These are phyloP conservation scores for Nicotiana paniculata DNA, from an alignment of 257 asterid genomes.

Conservation along the genomic window DNA sequence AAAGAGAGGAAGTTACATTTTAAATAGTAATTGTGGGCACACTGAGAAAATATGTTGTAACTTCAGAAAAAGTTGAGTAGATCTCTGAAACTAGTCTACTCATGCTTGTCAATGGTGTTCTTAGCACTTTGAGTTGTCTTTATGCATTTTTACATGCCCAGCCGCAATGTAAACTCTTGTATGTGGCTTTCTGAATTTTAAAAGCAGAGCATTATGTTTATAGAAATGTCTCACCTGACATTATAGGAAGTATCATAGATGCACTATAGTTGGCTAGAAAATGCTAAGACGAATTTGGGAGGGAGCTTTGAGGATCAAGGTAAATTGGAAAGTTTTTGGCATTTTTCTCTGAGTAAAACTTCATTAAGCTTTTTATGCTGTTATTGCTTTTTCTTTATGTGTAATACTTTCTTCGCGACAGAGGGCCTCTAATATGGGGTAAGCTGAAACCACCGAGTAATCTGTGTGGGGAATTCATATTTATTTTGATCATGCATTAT, in stretches of 20 bases:
- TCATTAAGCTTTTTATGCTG: no score
- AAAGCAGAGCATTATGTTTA: background rate
- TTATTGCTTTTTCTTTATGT: no score
- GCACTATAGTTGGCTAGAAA: background rate
- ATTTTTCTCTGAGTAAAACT: no score
- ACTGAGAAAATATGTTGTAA: background rate
- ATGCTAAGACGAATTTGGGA: background rate
- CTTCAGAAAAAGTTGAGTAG: background rate
- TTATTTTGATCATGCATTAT: background rate
- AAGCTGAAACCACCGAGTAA: background rate
- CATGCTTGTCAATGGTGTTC: background rate
- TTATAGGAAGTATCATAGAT: background rate
- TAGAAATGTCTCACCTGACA: background rate
- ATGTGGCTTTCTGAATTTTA: background rate
- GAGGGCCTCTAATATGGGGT: background rate
- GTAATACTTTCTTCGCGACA: background rate
- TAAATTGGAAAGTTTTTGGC: no score
- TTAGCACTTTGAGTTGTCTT: background rate
- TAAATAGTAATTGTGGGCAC: background rate
- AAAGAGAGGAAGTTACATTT: background rate
- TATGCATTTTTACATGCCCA: background rate
- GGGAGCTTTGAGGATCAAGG: background rate
- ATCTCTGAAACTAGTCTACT: background rate
- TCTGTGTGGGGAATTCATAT: background rate
- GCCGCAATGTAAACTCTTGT: background rate